Base-by-base conservation (phyloP, 306 rosid species). In the Vicia sativa region DNA sequence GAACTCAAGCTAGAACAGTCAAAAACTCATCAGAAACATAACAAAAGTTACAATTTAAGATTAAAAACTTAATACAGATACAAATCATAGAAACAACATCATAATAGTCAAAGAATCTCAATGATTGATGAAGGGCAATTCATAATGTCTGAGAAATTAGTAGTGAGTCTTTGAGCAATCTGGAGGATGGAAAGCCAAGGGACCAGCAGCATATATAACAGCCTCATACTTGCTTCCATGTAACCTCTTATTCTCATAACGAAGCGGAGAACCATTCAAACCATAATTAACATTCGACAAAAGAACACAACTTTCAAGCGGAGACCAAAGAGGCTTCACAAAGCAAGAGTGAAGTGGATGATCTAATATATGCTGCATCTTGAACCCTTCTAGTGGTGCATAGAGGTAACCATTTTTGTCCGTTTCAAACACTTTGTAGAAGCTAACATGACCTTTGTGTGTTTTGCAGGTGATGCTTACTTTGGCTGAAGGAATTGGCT, bases 291-390 rank as follows among this genome's bases (percentile, higher is more conserved):
- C 76, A 62, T 90, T 93, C 4, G 89, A 77, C 53, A 85, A 82
- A 28, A 80, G 85, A 80, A 68, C 73, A 76, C 99, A 90, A 19
- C 73, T 76, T 42, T 74, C 65, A 53, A 79, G 56, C 57, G 96
- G 92, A 41, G 97, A 90, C 77, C 81, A 88, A 34, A 88, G 87
- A 12, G 85, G 92, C 75, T 90, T 93, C 28, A 81, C 95, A 11
- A 68, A 67, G 79, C 99, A 90, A 53, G 95, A 67, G 2, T 90
- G 97, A 18, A 93, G 90, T 6, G 97, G 99, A 66, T 93, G 97
- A 45, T 88, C 99, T 38, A 87, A 70, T 4, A 85, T 13, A 34
- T 87, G 71, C 81, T 62, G 76, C 82, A 84, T 78, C 74, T 85
- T 72, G 84, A 79, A 85, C 18, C 92, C 96, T 54, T 83, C 83